Evolutionary conservation across 768 basidiomycete genomes (phyloP), one percentile per base, ranked within the genome.

Genomic region (Leccinum obscurum): DNA sequence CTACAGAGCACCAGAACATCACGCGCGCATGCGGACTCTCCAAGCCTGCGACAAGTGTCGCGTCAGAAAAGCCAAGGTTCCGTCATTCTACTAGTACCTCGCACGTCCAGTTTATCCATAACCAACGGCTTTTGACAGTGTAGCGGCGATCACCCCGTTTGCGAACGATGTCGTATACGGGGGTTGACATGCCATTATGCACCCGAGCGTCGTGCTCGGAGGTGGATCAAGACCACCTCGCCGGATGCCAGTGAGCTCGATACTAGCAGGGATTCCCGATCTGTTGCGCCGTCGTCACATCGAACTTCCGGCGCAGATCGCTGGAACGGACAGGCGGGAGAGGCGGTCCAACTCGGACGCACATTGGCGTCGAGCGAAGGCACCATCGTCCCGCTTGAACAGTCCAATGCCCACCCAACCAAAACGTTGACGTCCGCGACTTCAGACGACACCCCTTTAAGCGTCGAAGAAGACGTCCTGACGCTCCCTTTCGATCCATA

Each of bases 41-140:
- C 88, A 90, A 66, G 88, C 88, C 3, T 91, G 89, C 72, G 85
- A 90, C 66, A 87, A 87, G 68, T 90, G 89, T 70, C 81, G 89
- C 14, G 78, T 78, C 1, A 75, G 88, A 54, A 92, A 90, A 71
- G 88, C 87, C 32, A 92, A 91, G 80, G 89, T 89, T 64, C 52
- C 80, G 34, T 17, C n/a, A n/a, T n/a, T n/a, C n/a, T n/a, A n/a
- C n/a, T n/a, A n/a, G n/a, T n/a, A n/a, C n/a, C n/a, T 32, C 14
- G 15, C 39, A 11, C 11, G 34, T 34, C 34, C 34, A 13, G 13
- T 34, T 34, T 34, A 34, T 34, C 1, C 5, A 15, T 37, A 37
- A 37, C 14, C 34, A 37, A 37, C 2, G 35, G 4, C n/a, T 4
- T 9, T 20, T 14, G 30, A 57, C 69, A 90, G 87, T 91, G 89